Conservation (phyloP, 2,329 filamentous ascomycete genomes). For the Dryadomyces quercus-mongolicae region DNA sequence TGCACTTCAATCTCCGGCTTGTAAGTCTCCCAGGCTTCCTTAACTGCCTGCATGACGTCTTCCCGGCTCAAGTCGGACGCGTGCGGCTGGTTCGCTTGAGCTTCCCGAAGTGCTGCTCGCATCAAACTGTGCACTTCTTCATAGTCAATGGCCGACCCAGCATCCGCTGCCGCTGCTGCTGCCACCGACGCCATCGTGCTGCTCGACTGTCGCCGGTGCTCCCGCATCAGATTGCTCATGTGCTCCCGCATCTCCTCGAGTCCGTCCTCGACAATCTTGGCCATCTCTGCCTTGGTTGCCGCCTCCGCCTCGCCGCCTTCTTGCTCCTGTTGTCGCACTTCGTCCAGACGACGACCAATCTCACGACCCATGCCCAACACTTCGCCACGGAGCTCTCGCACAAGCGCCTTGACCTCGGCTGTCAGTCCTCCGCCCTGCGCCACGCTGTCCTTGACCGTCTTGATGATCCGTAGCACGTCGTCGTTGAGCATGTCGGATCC, state of each 20-base stretch:
- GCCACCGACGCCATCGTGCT: slow-evolving; percentile 29
- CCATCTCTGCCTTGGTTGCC: slow-evolving; percentile 57
- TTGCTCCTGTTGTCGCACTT: slow-evolving; percentile 41
- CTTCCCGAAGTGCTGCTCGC: slow-evolving; percentile 58
- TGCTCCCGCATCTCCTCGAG: slow-evolving; percentile 74
- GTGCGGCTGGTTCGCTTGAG: slow-evolving; percentile 35
- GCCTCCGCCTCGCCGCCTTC: slow-evolving; percentile 33
- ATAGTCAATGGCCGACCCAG: slow-evolving; percentile 51
- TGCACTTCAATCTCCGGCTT: slow-evolving; percentile 88
- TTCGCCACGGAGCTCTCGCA: slow-evolving; percentile 81
- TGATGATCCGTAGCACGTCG: slow-evolving; percentile 71
- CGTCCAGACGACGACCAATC: slow-evolving; percentile 74
- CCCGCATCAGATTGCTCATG: slow-evolving; percentile 65
- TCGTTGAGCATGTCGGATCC: slow-evolving; percentile 53
- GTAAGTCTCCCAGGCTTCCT: slow-evolving; percentile 86
- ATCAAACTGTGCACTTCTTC: slow-evolving; percentile 80
- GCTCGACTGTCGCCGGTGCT: slow-evolving; percentile 58
- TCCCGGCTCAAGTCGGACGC: slow-evolving; percentile 54
- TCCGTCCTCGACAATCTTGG: slow-evolving; percentile 66
- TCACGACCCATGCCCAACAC: slow-evolving; percentile 92
- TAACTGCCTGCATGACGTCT: slow-evolving; percentile 75
- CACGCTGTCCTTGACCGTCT: slow-evolving; percentile 83
- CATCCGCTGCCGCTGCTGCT: slow-evolving; percentile 43
- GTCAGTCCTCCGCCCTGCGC: slow-evolving; percentile 79
- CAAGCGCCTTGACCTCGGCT: slow-evolving; percentile 80